These are phyloP conservation scores for Phragmites australis DNA, from an alignment of 176 grass and related monocot genomes.

Conservation along the genomic window DNA sequence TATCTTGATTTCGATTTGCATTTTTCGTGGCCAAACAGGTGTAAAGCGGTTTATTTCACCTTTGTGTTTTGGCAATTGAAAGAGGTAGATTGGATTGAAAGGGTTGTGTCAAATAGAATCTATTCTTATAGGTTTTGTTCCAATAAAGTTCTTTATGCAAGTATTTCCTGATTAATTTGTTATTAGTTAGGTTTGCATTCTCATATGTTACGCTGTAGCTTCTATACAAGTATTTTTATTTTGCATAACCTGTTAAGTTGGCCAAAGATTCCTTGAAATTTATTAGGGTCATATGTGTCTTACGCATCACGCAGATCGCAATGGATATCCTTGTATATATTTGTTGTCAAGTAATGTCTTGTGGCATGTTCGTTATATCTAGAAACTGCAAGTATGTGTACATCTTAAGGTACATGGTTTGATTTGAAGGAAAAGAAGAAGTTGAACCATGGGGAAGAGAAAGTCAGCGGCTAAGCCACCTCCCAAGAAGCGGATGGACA, in stretches of 20 bases:
- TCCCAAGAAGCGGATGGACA: slow-evolving; percentile 83
- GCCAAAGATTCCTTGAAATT: neutral
- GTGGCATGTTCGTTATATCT: neutral
- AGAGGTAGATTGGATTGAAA: neutral
- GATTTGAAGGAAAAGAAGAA: slow-evolving; percentile 36
- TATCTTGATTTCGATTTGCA: neutral
- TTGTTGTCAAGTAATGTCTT: neutral
- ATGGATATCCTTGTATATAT: neutral
- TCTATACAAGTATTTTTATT: neutral
- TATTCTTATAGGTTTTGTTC: neutral
- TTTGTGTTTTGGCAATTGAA: neutral
- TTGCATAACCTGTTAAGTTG: neutral
- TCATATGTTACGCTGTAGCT: neutral
- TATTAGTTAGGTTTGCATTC: neutral
- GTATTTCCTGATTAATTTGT: neutral
- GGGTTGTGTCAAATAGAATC: neutral
- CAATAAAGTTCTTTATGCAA: neutral
- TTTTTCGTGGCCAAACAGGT: neutral
- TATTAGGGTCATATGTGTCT: neutral
- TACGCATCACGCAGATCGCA: neutral
- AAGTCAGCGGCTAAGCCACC: slow-evolving; percentile 71
- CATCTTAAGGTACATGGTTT: neutral
- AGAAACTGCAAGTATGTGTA: neutral
- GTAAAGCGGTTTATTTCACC: neutral
- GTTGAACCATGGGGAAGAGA: slow-evolving; percentile 67